Evolutionary conservation across 1,139 yeast genomes (phyloP).

Genomic region (Saccharomyces uvarum): DNA sequence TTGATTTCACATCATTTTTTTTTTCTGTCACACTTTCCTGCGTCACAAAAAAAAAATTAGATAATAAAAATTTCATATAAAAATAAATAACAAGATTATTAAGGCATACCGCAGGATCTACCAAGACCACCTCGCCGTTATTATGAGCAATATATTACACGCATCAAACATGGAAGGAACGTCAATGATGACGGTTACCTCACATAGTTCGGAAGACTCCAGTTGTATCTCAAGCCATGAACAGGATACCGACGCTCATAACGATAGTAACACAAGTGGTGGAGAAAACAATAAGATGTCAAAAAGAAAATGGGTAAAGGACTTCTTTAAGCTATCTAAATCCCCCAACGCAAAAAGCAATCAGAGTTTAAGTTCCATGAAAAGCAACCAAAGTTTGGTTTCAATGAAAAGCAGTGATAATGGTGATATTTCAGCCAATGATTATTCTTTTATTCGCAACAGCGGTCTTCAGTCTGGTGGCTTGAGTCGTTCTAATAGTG

Average conservation of each 20-base stretch:
- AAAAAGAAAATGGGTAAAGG: not conserved
- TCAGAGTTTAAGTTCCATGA: not conserved
- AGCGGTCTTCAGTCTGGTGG: not conserved
- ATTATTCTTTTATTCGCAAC: not conserved
- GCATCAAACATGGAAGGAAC: not conserved
- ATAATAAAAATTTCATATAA: not conserved
- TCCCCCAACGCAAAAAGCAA: not conserved
- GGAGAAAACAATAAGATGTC: not conserved
- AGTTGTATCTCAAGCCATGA: not conserved
- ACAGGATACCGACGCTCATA: not conserved
- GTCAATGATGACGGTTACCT: not conserved
- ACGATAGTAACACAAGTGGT: not conserved
- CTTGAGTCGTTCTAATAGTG: not conserved
- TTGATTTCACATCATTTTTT: not conserved
- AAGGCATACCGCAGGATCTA: not conserved
- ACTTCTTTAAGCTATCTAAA: not conserved
- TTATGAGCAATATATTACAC: not conserved
- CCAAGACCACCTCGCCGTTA: not conserved
- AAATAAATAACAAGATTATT: not conserved
- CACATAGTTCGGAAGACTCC: not conserved
- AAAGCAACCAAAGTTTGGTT: not conserved
- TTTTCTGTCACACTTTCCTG: not conserved
- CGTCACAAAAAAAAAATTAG: not conserved
- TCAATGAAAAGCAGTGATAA: not conserved
- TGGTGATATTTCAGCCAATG: not conserved